These are phyloP conservation scores for Arthrobotrys megalospora DNA, from an alignment of 2,329 filamentous ascomycete species.

Conservation along the genomic window DNA sequence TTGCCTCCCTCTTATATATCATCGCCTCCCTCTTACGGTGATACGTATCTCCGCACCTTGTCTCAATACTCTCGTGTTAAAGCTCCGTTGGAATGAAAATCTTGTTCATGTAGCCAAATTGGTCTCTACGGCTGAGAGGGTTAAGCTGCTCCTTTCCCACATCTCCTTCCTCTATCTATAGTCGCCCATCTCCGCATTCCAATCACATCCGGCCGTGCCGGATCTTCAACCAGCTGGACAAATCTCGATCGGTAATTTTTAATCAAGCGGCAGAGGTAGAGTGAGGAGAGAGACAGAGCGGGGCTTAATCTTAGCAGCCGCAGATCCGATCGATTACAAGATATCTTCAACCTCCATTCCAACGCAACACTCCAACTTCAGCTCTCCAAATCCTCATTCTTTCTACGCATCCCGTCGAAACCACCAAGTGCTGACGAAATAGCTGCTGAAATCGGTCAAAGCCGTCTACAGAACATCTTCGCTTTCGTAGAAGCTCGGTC, in stretches of 20 bases:
- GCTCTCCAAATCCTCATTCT: constrained; percentile 14
- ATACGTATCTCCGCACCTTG: constrained; percentile 2
- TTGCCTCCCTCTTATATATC: constrained; percentile 14
- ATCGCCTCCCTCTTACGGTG: constrained; percentile 24
- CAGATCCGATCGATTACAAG: constrained; percentile 27
- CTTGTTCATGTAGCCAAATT: neutral
- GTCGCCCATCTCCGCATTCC: constrained; percentile 45
- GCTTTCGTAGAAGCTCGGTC: constrained; percentile 33
- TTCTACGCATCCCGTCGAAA: neutral
- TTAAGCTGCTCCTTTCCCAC: constrained; percentile 9
- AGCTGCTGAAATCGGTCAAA: constrained; percentile 24
- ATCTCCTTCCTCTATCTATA: constrained; percentile 27
- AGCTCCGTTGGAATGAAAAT: constrained; percentile 5
- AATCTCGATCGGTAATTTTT: constrained; percentile 6
- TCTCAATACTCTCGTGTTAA: neutral
- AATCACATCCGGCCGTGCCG: constrained; percentile 6
- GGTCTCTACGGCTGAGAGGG: constrained; percentile 12
- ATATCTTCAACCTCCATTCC: constrained; percentile 50
- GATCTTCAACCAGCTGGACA: constrained; percentile 12
- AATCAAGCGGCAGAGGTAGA: constrained; percentile 10
- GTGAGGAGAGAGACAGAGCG: neutral
- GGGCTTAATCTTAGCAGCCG: constrained; percentile 5
- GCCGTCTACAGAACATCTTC: constrained; percentile 29
- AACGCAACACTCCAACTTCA: constrained; percentile 34
- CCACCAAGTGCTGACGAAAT: constrained; percentile 13